Evolutionary conservation across 1,139 yeast genomes (phyloP).

Genomic region (Scheffersomyces insectosa): DNA sequence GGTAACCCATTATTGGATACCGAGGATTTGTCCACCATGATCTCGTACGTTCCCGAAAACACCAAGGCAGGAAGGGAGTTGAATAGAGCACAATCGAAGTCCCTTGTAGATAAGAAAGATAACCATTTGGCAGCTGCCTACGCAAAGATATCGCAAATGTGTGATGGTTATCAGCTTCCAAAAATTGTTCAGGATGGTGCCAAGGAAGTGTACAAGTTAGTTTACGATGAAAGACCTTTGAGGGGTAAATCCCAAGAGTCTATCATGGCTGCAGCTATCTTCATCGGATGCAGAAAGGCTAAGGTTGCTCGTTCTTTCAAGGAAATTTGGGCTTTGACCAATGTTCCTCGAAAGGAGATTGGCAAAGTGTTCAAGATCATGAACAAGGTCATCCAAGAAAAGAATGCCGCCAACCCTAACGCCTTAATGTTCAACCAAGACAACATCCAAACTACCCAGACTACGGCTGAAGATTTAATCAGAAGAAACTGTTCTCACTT

Average conservation of each 20-base stretch:
- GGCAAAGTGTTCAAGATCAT: constrained; percentile 86
- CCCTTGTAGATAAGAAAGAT: constrained; percentile 84
- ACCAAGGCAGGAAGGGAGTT: constrained; percentile 80
- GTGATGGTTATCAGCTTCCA: constrained; percentile 95
- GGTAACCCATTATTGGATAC: constrained; percentile 93
- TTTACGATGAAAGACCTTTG: constrained; percentile 82
- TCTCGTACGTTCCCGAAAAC: constrained; percentile 81
- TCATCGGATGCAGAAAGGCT: constrained; percentile 93
- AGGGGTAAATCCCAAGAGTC: constrained; percentile 93
- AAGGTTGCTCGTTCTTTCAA: constrained; percentile 93
- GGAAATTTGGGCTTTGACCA: constrained; percentile 94
- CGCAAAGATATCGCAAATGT: constrained; percentile 90
- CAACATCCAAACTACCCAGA: constrained; percentile 79
- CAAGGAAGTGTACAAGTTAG: constrained; percentile 90
- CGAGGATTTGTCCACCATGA: constrained; percentile 89
- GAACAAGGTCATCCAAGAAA: constrained; percentile 71
- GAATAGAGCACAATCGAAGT: constrained; percentile 84
- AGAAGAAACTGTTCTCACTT: constrained; percentile 95
- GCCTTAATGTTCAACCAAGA: constrained; percentile 45
- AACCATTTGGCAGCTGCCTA: constrained; percentile 87
- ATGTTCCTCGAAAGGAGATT: constrained; percentile 91
- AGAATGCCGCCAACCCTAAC: constrained; percentile 50
- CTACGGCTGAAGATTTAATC: constrained; percentile 91
- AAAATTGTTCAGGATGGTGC: constrained; percentile 97
- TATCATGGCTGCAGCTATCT: constrained; percentile 95